Evolutionary conservation across 805 yeast species (phyloP).

Genomic region (Wickerhamomyces hampshirensis): DNA sequence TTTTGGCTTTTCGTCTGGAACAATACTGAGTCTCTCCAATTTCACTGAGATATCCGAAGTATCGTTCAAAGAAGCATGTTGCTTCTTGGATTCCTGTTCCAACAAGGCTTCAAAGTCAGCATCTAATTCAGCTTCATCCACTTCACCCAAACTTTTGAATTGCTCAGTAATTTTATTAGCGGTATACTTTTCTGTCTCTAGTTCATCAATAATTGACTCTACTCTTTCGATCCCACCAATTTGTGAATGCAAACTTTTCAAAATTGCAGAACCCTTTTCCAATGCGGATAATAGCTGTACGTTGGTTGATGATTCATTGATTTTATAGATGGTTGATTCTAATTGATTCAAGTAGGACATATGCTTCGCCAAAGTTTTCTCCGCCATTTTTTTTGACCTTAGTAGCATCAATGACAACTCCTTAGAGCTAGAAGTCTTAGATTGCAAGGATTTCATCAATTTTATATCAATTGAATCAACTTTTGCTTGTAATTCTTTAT

Average conservation of each 20-base stretch:
- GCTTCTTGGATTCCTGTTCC: constrained; percentile 6
- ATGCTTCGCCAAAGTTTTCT: constrained; percentile 29
- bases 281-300: constrained; percentile 33
- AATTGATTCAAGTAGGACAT: constrained; percentile 32
- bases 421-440: constrained; percentile 16
- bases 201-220: constrained; percentile 34
- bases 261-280: constrained; percentile 30
- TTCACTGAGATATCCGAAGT: constrained; percentile 20
- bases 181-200: constrained; percentile 32
- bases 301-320: constrained; percentile 41
- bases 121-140: not conserved
- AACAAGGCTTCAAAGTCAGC: constrained; percentile 32
- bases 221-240: constrained; percentile 41
- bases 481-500: constrained; percentile 19
- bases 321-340: constrained; percentile 32
- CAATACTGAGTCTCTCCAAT: constrained; percentile 23
- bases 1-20: constrained; percentile 9
- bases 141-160: constrained; percentile 20
- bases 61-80: no score
- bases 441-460: constrained; percentile 19
- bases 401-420: constrained; percentile 29
- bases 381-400: constrained; percentile 31
- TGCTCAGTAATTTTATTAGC: constrained; percentile 35
- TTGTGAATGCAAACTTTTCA: constrained; percentile 34
- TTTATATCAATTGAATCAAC: constrained; percentile 13